A percentile compares a stretch with the other conserved stretches of the same genome.
These are phyloP conservation scores for Jacaranda copaia DNA, from an alignment of 257 asterid genomes.

Conservation along the genomic window DNA sequence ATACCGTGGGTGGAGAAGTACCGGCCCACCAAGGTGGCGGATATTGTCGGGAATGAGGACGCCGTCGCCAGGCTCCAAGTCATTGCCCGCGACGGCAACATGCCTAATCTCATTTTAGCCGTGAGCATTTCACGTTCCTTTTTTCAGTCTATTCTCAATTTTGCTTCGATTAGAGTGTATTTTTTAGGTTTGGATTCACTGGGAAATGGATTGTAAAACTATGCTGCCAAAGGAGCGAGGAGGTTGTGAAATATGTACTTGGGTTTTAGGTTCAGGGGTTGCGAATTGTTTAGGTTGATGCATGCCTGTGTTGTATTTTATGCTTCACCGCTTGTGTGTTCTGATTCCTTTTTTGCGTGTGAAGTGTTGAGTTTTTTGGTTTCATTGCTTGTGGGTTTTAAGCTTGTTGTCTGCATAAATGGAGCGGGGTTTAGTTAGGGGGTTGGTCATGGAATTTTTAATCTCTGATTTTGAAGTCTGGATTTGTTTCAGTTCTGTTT, in stretches of 20 bases:
- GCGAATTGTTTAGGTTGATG: background rate
- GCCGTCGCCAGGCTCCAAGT: slow-evolving; percentile 95
- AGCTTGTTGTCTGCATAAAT: background rate
- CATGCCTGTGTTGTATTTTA: background rate
- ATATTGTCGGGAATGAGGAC: slow-evolving; percentile 92
- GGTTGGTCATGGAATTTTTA: background rate
- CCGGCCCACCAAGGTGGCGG: slow-evolving; percentile 81
- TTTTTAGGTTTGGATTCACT: slow-evolving; percentile 10
- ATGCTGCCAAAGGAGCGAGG: background rate
- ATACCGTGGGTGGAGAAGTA: slow-evolving; percentile 98
- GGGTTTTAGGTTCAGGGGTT: background rate
- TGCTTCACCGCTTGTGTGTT: background rate
- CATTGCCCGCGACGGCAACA: slow-evolving; percentile 91
- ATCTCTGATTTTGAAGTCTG: background rate
- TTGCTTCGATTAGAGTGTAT: background rate
- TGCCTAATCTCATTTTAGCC: slow-evolving; percentile 91
- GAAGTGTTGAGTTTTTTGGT: background rate
- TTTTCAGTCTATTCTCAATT: background rate
- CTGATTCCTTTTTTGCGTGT: background rate
- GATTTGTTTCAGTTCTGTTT: background rate
- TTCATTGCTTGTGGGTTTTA: background rate
- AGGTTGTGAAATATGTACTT: background rate
- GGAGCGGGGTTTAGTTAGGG: background rate
- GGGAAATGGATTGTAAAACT: background rate
- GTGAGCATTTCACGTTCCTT: slow-evolving; percentile 43